Percentiles rank a stretch among this genome's conserved stretches.
phyloP scores from a whole-genome alignment of 192 early-diverging fungal genomes.

The Backusella westeae region DNA sequence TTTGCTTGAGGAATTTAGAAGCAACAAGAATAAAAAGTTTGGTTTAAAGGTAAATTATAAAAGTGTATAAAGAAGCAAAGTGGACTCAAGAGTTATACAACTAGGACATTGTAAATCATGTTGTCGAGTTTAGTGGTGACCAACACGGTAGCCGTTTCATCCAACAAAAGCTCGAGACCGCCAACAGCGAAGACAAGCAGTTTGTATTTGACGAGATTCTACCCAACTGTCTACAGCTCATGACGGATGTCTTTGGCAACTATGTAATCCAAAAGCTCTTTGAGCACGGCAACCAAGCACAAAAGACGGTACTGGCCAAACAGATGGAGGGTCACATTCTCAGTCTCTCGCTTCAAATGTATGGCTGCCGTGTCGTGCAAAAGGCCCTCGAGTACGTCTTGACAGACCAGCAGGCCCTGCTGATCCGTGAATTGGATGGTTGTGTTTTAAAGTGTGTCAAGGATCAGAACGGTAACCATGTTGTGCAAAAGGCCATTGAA shows the following conservation, averaged over 20 bases:
- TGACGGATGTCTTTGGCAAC: conserved; percentile 99
- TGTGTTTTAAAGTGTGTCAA: conserved; percentile 98
- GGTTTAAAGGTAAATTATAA: conserved; percentile 9
- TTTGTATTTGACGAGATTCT: conserved; percentile 97
- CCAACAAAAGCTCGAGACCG: conserved; percentile 98
- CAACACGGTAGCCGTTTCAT: conserved; percentile 99
- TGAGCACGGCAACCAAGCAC: conserved; percentile 92
- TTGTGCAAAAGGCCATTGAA: conserved; percentile 99
- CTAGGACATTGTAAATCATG: conserved; percentile 86
- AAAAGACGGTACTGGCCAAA: conserved; percentile 88
- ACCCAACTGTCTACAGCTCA: conserved; percentile 87
- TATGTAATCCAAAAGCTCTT: conserved; percentile 99
- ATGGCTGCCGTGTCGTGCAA: conserved; percentile 99
- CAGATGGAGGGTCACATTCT: conserved; percentile 98
- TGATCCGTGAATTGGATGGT: conserved; percentile 92
- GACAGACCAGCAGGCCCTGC: conserved; percentile 83
- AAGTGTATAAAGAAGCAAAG: not conserved
- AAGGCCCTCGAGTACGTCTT: conserved; percentile 96
- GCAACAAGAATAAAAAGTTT: conserved; percentile 18
- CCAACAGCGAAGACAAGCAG: conserved; percentile 91
- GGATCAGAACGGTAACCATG: conserved; percentile 99
- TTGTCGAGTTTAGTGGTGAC: conserved; percentile 98
- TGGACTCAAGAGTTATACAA: not conserved
- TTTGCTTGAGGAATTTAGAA: conserved; percentile 18
- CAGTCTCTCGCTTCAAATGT: conserved; percentile 96